Conservation (phyloP, 495 filamentous ascomycete genomes). For the Mytilinidion resinicola region DNA sequence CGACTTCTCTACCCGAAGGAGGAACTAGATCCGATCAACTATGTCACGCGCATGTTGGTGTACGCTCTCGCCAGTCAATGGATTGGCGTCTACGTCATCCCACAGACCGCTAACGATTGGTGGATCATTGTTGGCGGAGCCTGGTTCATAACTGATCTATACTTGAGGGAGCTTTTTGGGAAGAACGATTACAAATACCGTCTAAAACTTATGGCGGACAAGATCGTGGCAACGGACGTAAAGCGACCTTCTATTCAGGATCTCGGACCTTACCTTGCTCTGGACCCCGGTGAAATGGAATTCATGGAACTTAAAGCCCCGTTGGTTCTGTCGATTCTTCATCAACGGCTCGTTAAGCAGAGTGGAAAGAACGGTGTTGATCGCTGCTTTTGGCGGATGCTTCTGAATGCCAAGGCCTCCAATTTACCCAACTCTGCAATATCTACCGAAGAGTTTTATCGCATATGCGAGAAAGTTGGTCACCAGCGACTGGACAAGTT, state of each 20-base stretch:
- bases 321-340: slow-evolving; percentile 86
- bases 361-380: slow-evolving; percentile 75
- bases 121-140: slow-evolving; percentile 92
- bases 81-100: slow-evolving; percentile 82
- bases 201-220: slow-evolving; percentile 79
- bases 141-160: slow-evolving; percentile 87
- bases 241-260: slow-evolving; percentile 74
- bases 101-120: slow-evolving; percentile 68
- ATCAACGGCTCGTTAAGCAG: slow-evolving; percentile 80
- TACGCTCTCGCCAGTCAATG: slow-evolving; percentile 88
- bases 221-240: slow-evolving; percentile 72
- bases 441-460: slow-evolving; percentile 66
- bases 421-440: slow-evolving; percentile 66
- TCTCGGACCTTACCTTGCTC: slow-evolving; percentile 66
- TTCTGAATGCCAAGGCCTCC: slow-evolving; percentile 74
- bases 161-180: slow-evolving; percentile 80
- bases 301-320: slow-evolving; percentile 91
- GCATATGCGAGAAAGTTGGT: slow-evolving; percentile 76
- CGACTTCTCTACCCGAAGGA: slow-evolving; percentile 75
- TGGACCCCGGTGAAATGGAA: slow-evolving; percentile 77
- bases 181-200: slow-evolving; percentile 91
- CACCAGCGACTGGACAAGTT: slow-evolving; percentile 79
- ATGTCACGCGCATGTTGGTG: slow-evolving; percentile 67
- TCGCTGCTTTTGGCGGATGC: slow-evolving; percentile 74
- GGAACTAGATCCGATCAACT: slow-evolving; percentile 74